Conservation (phyloP, 108 stramenopile species). For the Nitzschia sp. region DNA sequence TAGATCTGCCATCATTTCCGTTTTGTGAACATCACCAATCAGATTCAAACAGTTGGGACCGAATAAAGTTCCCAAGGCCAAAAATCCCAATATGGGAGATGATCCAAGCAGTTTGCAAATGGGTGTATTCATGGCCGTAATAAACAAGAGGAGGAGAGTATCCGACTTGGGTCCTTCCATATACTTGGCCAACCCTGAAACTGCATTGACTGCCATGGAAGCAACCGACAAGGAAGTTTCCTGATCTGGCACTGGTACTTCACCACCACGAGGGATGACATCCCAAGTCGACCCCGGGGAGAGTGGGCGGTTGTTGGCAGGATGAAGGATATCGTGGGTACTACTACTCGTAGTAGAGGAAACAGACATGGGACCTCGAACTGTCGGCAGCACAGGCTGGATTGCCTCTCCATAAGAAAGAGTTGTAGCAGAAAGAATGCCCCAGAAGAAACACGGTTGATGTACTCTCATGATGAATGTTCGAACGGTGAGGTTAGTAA, state of each 20-base stretch:
- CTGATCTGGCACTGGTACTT: not conserved
- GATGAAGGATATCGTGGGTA: no score
- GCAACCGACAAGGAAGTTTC: slow-evolving; percentile 5
- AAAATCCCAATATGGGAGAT: slow-evolving; percentile 90
- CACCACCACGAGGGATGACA: slow-evolving; percentile 38
- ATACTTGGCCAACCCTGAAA: slow-evolving; percentile 42
- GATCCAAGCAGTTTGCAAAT: slow-evolving; percentile 63
- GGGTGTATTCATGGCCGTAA: slow-evolving; percentile 83
- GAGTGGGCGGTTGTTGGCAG: no score
- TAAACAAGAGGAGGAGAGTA: slow-evolving; percentile 74
- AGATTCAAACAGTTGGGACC: slow-evolving; percentile 82
- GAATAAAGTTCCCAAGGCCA: slow-evolving; percentile 72
- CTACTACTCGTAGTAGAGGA: no score
- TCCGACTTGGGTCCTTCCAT: slow-evolving; percentile 85
- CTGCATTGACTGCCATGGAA: slow-evolving; percentile 26
- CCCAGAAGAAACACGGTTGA: no score
- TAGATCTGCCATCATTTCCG: slow-evolving; percentile 87
- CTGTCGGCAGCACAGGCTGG: no score
- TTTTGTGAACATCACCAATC: slow-evolving; percentile 70
- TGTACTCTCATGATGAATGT: no score
- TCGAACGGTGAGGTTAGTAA: no score
- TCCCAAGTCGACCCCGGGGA: slow-evolving; percentile 25
- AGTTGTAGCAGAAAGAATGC: no score
- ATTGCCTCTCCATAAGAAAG: no score
- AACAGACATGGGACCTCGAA: no score